Evolutionary conservation across 2,329 filamentous ascomycete genomes (phyloP).

Genomic region (Escovopsis sp.): DNA sequence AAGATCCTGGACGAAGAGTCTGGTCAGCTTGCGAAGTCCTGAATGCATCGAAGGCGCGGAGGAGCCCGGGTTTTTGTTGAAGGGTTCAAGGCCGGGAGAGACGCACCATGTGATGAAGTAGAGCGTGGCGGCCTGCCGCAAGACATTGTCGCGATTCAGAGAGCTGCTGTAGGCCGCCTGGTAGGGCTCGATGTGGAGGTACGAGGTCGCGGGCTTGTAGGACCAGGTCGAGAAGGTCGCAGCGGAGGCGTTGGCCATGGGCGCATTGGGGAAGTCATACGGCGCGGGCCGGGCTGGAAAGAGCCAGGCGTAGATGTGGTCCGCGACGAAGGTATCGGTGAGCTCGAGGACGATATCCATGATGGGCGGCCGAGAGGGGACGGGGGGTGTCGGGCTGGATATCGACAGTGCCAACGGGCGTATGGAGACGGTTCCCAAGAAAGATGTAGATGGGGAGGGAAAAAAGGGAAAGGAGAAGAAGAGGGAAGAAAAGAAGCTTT

Average conservation of each 20-base stretch:
- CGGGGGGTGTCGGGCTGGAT: too few species aligned
- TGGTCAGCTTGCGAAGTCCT: constrained; percentile 1
- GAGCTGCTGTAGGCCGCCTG: constrained; percentile 66
- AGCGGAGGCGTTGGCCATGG: constrained; percentile 36
- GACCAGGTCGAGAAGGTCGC: constrained; percentile 44
- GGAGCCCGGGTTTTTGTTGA: too few species aligned
- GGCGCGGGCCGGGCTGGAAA: constrained; percentile 44
- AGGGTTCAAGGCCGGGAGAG: neutral
- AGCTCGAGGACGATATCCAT: constrained; percentile 92
- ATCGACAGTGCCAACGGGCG: too few species aligned
- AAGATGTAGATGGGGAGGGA: too few species aligned
- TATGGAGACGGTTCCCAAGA: too few species aligned
- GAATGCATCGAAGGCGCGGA: too few species aligned
- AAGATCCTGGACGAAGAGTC: constrained; percentile 49
- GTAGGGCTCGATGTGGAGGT: constrained; percentile 53
- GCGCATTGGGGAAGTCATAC: constrained; percentile 34
- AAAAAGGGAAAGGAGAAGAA: too few species aligned
- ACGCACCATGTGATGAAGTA: constrained; percentile 74
- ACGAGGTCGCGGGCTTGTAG: constrained; percentile 58
- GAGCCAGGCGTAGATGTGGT: constrained; percentile 58
- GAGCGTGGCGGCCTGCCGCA: constrained; percentile 58
- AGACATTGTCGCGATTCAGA: constrained; percentile 62
- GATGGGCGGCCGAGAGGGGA: too few species aligned
- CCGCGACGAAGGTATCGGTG: constrained; percentile 66
- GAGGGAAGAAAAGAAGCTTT: too few species aligned